Base-by-base conservation (phyloP, 2,329 filamentous ascomycete genomes). In the Aspergillus niger region DNA sequence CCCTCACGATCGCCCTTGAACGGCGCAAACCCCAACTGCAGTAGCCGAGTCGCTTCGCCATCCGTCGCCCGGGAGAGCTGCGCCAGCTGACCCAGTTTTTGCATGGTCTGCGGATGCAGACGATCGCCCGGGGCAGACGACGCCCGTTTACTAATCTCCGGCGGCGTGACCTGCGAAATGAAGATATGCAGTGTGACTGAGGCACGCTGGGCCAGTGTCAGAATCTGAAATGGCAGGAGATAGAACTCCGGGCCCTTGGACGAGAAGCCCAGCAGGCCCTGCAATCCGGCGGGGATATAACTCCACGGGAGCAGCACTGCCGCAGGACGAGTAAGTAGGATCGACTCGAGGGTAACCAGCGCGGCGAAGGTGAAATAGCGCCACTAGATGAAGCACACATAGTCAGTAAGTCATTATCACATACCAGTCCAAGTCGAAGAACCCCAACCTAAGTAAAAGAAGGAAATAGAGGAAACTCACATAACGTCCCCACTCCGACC, bases 171-270 rank as follows among this genome's bases (percentile, higher is more conserved):
- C 76, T 96, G 92, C 5, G 88, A 88, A 60, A 96, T 85, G 54
- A 91, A 93, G 65, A 96, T 91, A 76, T 91, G 93, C 26, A 91
- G 77, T 2, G 92, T 93, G 55, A 98, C 80, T 15, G 88, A 86
- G 22, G 91, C 79, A 72, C 91, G 91, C 62, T 93, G 87, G 5
- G 89, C 86, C 6, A 98, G 84, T 13, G 83, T 79, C 59, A 97
- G 84, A 67, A 90, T 81, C 77, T 99, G 93, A 73, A 95, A 99
- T 2, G 93, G 94, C 3, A 98, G 83, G 66, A 80, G 57, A 67
- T 77, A 74, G 38, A 82, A 84, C 28, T 84, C 61, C 11, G 83
- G 65, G 3, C 59, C 52, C 54, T 74, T 71, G 1, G 79, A 76
- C 24, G 84, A 70, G n/a, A 83, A 56, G 3, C 61, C 60, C 13